These are phyloP conservation scores for Arabis alpina DNA, from an alignment of 345 rosid species.

Conservation along the genomic window DNA sequence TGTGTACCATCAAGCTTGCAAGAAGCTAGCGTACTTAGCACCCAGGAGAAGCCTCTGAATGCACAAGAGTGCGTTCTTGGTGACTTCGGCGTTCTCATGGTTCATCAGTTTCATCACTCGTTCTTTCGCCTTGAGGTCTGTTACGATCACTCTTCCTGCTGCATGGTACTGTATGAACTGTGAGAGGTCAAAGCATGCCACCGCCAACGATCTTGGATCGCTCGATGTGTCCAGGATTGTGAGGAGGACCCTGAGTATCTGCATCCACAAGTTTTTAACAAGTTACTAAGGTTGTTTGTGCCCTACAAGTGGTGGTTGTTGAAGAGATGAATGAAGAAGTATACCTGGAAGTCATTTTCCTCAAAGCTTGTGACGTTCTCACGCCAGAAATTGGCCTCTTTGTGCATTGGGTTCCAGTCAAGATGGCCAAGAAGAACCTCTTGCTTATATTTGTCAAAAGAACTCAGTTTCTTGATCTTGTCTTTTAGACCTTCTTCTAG, in stretches of 20 bases:
- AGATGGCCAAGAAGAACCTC: constrained; percentile 96
- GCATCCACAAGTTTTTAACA: constrained; percentile 37
- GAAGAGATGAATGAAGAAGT: constrained; percentile 5
- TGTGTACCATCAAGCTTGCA: constrained; percentile 65
- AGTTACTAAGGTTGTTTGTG: not conserved
- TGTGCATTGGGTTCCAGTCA: constrained; percentile 99
- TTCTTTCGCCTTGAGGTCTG: constrained; percentile 93
- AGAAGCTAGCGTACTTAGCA: constrained; percentile 94
- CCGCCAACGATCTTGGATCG: constrained; percentile 87
- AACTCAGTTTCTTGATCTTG: constrained; percentile 84
- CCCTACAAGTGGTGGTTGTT: constrained; percentile 1
- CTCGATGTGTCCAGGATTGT: constrained; percentile 87
- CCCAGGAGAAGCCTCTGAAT: constrained; percentile 91
- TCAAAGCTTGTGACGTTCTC: constrained; percentile 82
- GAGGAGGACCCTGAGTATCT: constrained; percentile 91
- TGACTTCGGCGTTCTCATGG: constrained; percentile 82
- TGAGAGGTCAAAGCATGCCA: constrained; percentile 92
- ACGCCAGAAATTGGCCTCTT: constrained; percentile 91
- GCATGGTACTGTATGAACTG: constrained; percentile 95
- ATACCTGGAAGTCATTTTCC: constrained; percentile 96
- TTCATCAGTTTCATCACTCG: constrained; percentile 87
- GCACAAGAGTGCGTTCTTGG: constrained; percentile 76
- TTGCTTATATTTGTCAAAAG: constrained; percentile 94
- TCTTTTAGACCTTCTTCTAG: constrained; percentile 84
- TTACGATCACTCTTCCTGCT: constrained; percentile 81